phyloP scores from a whole-genome alignment of 2,329 filamentous ascomycete species.

The Celoporthe dispersa region DNA sequence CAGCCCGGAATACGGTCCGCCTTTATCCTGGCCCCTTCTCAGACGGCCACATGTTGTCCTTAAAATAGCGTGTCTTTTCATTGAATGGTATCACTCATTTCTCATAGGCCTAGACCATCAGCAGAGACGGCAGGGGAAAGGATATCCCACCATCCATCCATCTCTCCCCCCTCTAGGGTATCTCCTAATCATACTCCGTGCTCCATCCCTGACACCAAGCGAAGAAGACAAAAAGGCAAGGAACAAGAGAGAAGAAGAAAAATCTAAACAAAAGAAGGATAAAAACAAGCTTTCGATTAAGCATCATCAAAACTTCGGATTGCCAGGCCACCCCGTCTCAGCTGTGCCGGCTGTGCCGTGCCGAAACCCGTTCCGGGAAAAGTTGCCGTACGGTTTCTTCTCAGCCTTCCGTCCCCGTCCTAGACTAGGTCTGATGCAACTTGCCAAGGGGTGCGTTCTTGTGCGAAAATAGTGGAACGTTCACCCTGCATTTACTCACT shows the following conservation, averaged over 20 bases:
- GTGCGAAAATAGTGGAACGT: not conserved
- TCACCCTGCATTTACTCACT: not conserved
- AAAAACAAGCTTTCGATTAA: slow-evolving; percentile 2
- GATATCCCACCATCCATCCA: not conserved
- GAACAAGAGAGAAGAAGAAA: not conserved
- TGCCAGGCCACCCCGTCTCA: not conserved
- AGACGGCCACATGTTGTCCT: not conserved
- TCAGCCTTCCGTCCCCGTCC: not conserved
- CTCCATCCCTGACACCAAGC: not conserved
- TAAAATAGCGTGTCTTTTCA: not conserved
- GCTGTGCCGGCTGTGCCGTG: not conserved
- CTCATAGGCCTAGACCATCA: not conserved
- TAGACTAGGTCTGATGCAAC: not conserved
- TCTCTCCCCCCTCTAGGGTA: not conserved
- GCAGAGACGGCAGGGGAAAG: not conserved
- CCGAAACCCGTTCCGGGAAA: not conserved
- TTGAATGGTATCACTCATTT: not conserved
- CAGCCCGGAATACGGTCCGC: not conserved
- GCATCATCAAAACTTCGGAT: not conserved
- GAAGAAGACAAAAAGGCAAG: not conserved
- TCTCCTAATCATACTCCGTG: not conserved
- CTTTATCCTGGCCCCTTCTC: not conserved
- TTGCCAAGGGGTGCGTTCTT: not conserved
- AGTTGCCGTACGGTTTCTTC: not conserved
- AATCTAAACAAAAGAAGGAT: not conserved